These are phyloP conservation scores for Emergomyces orientalis DNA, from an alignment of 2,329 filamentous ascomycete species.

Conservation along the genomic window DNA sequence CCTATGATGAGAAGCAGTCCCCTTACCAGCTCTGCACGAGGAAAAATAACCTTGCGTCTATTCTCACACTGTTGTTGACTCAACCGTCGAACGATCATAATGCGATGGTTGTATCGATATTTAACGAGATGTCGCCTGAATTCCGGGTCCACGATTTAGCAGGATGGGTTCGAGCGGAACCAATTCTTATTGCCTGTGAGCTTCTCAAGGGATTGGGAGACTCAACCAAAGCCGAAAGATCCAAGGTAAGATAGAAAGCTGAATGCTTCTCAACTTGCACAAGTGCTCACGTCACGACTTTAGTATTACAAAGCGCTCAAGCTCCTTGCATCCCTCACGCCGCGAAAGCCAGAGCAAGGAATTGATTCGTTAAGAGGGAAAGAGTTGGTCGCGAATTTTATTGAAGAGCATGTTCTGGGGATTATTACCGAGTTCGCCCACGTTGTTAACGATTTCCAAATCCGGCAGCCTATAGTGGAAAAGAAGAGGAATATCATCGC, in stretches of 20 bases:
- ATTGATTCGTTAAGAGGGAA: conserved; percentile 39
- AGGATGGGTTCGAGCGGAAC: conserved; percentile 63
- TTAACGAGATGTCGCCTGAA: conserved; percentile 59
- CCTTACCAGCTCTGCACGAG: conserved; percentile 54
- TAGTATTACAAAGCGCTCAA: conserved; percentile 44
- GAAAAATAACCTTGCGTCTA: conserved; percentile 50
- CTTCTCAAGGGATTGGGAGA: conserved; percentile 72
- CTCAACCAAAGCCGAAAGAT: conserved; percentile 43
- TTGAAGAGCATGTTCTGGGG: conserved; percentile 75
- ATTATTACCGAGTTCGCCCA: conserved; percentile 77
- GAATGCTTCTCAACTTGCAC: background rate
- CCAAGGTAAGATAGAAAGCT: conserved; percentile 43
- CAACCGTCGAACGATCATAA: conserved; percentile 58
- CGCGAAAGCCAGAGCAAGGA: conserved; percentile 40
- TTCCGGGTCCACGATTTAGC: conserved; percentile 59
- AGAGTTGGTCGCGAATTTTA: conserved; percentile 60
- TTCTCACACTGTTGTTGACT: conserved; percentile 49
- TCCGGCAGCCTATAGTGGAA: conserved; percentile 53
- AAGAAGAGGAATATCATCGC: conserved; percentile 70
- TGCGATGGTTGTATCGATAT: conserved; percentile 55
- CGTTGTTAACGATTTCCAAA: conserved; percentile 58
- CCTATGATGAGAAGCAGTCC: conserved; percentile 44
- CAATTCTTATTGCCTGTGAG: conserved; percentile 67
- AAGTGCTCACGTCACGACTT: conserved; percentile 18
- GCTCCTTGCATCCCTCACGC: conserved; percentile 43